These are phyloP conservation scores for Astrocystis sublimbata DNA, from an alignment of 495 filamentous ascomycete species.

Conservation along the genomic window DNA sequence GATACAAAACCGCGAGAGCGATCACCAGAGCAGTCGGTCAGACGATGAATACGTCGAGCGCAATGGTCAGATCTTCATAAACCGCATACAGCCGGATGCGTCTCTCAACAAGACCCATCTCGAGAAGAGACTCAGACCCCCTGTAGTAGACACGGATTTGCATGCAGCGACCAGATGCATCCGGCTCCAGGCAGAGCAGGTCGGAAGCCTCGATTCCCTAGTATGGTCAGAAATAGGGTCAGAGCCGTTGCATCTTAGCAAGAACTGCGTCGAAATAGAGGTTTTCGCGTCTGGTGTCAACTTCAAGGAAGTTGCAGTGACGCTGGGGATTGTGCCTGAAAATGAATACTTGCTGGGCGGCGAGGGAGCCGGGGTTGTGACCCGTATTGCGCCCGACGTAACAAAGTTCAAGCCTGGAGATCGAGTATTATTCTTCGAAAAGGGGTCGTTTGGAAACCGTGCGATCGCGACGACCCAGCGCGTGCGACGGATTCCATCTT, in stretches of 20 bases:
- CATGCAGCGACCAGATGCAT: too few relatives aligned
- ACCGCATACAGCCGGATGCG: too few relatives aligned
- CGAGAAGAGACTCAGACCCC: too few relatives aligned
- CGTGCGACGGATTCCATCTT: conserved; percentile 35
- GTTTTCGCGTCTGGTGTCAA: conserved; percentile 42
- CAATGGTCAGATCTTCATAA: too few relatives aligned
- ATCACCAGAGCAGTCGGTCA: too few relatives aligned
- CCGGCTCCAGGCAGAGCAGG: background rate
- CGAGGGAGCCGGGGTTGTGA: conserved; percentile 48
- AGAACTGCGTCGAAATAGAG: conserved; percentile 30
- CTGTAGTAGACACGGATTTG: too few relatives aligned
- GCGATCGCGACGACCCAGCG: conserved; percentile 24
- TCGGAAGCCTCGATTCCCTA: background rate
- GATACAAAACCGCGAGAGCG: too few relatives aligned
- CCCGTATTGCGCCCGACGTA: conserved; percentile 32
- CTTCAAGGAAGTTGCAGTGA: conserved; percentile 43
- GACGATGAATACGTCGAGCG: too few relatives aligned
- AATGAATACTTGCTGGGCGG: conserved; percentile 39
- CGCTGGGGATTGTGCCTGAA: conserved; percentile 42
- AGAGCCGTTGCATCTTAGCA: background rate
- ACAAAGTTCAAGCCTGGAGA: conserved; percentile 42
- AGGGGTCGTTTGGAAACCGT: conserved; percentile 38
- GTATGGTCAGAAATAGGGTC: background rate
- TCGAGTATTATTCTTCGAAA: conserved; percentile 41
- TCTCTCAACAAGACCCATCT: too few relatives aligned